Percentiles rank a stretch among this genome's conserved stretches.
Conservation (phyloP, 2,329 filamentous ascomycete genomes). For the Colletotrichum phormii region DNA sequence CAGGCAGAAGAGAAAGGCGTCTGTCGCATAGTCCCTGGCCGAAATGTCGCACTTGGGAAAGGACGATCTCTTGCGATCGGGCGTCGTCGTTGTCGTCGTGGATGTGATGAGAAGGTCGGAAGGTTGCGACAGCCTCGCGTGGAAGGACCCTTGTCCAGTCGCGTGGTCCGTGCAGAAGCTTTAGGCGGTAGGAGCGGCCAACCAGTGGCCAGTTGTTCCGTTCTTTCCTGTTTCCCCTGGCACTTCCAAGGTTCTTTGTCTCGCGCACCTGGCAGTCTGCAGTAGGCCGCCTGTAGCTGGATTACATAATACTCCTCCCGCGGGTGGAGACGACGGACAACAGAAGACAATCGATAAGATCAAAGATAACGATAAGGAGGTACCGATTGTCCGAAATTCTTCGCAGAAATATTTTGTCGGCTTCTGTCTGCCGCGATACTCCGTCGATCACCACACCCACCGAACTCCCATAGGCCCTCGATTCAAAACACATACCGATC, state of each 20-base stretch:
- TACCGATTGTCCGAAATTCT: conserved; percentile 16
- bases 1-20: background rate
- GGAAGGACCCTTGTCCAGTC: conserved; percentile 34
- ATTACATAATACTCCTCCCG: conserved; percentile 14
- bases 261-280: background rate
- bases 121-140: conserved; percentile 39
- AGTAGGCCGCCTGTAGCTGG: background rate
- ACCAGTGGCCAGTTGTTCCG: conserved; percentile 35
- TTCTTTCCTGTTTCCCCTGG: conserved; percentile 22
- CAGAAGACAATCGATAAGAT: conserved; percentile 12
- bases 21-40: conserved; percentile 2
- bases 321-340: too few species aligned
- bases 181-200: conserved; percentile 18
- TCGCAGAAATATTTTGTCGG: conserved; percentile 36
- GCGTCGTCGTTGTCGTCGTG: conserved; percentile 34
- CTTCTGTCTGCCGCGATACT: background rate
- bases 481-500: conserved; percentile 29
- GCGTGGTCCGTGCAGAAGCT: conserved; percentile 33
- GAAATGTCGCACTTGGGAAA: conserved; percentile 1
- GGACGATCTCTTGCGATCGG: conserved; percentile 20
- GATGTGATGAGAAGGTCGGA: conserved; percentile 22
- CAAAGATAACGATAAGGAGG: conserved; percentile 5
- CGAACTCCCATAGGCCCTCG: conserved; percentile 15
- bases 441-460: conserved; percentile 1
- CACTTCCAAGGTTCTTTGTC: conserved; percentile 6